Evolutionary conservation across 345 rosid genomes (phyloP), one percentile per base, ranked within the genome.

Genomic region (Garcia nutans): DNA sequence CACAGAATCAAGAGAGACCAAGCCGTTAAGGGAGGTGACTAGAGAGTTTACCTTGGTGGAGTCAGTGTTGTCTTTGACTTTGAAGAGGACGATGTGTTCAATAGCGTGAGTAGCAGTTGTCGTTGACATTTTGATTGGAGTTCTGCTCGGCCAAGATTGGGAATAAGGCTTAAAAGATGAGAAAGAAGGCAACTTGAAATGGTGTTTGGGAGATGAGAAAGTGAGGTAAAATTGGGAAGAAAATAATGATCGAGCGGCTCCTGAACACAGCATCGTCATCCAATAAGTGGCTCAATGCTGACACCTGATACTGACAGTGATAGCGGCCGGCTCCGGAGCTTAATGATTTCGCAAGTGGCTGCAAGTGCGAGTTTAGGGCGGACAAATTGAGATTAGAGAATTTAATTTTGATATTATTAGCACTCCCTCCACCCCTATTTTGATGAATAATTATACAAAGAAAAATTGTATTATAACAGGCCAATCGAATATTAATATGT

Each of bases 41-140:
- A 92, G 92, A 75, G 88, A 26, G 22, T 74, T 59, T 80, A 88
- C 78, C 56, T 84, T 84, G 60, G 79, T 26, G 11, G 88, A 82
- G 73, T 85, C 87, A 23, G 86, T 81, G 70, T 76, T 75, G 26
- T 81, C 80, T 63, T 88, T 92, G 81, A 89, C 92, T 73, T 92
- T 92, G 87, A 91, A 89, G 79, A 94, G 93, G 74, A 91, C 97
- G 72, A 92, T 59, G 86, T 94, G 98, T 76, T 92, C 97, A 65
- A 91, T 41, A 44, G 80, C 79, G 12, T 47, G 37, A 10, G 77
- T 19, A 2, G 77, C 12, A 10, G 74, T 11, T 6, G 83, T 47
- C 10, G 82, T 23, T 16, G 92, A 73, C 89, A 86, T 83, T 37
- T 41, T 74, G 75, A 65, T 41, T 8, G 74, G 74, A 44, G 74